Base-by-base conservation (phyloP, 2,329 filamentous ascomycete genomes). In the Teratosphaeria epicoccoides region DNA sequence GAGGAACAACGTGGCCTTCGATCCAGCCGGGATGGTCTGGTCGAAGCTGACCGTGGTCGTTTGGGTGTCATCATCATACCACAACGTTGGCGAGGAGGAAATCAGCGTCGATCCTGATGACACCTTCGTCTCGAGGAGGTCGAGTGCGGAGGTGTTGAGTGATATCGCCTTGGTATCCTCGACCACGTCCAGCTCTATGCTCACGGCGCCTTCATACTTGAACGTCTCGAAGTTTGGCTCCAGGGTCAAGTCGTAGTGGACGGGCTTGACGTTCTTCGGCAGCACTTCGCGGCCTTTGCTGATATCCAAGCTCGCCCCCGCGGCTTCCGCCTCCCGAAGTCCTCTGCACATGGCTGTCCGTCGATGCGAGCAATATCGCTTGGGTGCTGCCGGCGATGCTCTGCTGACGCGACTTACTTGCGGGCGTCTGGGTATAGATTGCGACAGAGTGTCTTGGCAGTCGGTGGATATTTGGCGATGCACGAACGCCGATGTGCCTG, bases 201-300 rank as follows among this genome's bases (percentile, higher is more conserved):
- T 72, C 49, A 95, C 89, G 10, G 78, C 84, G 59, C 91, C 91
- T 54, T 91, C 80, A 68, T 91, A 97, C 57, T 82, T 88, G 71
- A 93, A 88, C 58, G 85, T 89, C 62, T 86, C 79, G 61, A 97
- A 87, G 73, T 96, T 82, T 50, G 91, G 89, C 73, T 97, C 93
- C 56, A 97, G 77, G 1, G 87, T 93, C 61, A 97, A 73, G 69
- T 95, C 82, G 72, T 97, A 97, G 73, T 97, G 89, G 37, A 78
- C 73, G n/a, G 91, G 90, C 69, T 91, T 85, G 64, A 96, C 88
- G 66, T 96, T 95, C 71, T 84, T 83, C 49, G 91, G 93, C 62
- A 97, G 78, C 59, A 97, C 84, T 75, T 95, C 86, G 63, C 91
- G 84, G 58, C 80, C 82, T 60, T 79, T 77, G 49, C 77, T 71